Percentiles rank a stretch among this genome's conserved stretches.
These are phyloP conservation scores for Piper betle DNA, from an alignment of 164 flowering plant species.

Conservation along the genomic window DNA sequence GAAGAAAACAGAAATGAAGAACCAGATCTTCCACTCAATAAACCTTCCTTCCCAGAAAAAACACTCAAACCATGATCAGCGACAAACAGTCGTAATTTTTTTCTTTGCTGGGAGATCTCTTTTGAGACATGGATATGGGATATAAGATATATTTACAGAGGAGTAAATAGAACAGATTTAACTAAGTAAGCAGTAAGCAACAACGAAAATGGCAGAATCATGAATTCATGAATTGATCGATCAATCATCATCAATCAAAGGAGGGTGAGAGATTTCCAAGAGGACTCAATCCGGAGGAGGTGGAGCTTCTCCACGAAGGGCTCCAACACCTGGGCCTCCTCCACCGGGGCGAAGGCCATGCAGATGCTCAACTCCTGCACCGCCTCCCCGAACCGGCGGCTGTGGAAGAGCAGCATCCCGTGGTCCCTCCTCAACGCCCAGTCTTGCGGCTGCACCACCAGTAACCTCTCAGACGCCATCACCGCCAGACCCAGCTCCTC, in stretches of 20 bases:
- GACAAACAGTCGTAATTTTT: no score
- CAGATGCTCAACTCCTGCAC: constrained; percentile 76
- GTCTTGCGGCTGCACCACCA: constrained; percentile 64
- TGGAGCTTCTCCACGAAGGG: constrained; percentile 69
- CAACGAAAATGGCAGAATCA: no score
- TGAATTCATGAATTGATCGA: not conserved
- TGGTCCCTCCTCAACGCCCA: constrained; percentile 71
- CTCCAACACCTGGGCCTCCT: constrained; percentile 50
- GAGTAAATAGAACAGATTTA: no score
- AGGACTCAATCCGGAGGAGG: constrained; percentile 45
- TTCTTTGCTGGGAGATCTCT: no score
- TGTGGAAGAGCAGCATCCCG: constrained; percentile 62
- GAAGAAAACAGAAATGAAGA: no score
- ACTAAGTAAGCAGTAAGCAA: no score
- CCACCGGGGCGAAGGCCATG: constrained; percentile 76
- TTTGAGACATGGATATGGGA: no score
- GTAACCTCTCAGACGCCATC: constrained; percentile 62
- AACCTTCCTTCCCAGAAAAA: no score
- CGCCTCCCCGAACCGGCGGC: constrained; percentile 48
- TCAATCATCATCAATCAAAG: not conserved
- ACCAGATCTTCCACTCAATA: no score
- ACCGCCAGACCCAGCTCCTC: constrained; percentile 61
- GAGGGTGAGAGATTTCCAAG: constrained; percentile 41
- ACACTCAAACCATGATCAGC: no score
- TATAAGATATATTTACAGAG: no score